These are phyloP conservation scores for Zygosaccharomyces pseudobailii DNA, from an alignment of 1,139 yeast genomes.

Conservation along the genomic window DNA sequence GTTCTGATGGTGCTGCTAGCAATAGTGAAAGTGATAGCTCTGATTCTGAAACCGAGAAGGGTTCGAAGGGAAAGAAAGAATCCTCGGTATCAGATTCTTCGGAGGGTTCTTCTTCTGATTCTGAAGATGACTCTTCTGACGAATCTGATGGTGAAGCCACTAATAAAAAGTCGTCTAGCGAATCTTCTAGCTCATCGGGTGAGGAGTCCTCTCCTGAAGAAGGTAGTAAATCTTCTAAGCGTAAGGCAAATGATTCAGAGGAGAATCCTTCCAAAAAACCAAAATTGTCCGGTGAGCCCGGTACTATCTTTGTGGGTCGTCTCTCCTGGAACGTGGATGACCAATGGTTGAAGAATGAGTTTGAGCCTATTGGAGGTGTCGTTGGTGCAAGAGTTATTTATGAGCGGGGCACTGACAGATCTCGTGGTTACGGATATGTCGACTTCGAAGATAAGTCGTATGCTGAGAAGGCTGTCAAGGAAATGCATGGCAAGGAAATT, in stretches of 20 bases:
- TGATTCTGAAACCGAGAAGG: conserved; percentile 23
- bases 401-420: conserved; percentile 88
- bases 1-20: conserved; percentile 24
- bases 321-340: conserved; percentile 97
- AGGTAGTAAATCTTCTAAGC: conserved; percentile 32
- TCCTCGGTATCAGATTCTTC: conserved; percentile 9
- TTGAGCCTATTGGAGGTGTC: conserved; percentile 79
- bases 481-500: conserved; percentile 86
- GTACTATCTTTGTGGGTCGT: conserved; percentile 93
- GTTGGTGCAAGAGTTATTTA: conserved; percentile 84
- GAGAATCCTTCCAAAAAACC: conserved; percentile 42
- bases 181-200: conserved; percentile 7
- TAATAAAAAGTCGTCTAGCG: conserved; percentile 7
- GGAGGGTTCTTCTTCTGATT: conserved; percentile 25
- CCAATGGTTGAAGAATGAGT: conserved; percentile 85
- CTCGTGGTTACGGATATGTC: conserved; percentile 97
- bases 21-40: conserved; percentile 17
- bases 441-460: conserved; percentile 72
- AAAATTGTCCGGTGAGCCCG: conserved; percentile 49
- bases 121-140: conserved; percentile 18
- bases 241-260: conserved; percentile 37
- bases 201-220: conserved; percentile 13
- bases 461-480: conserved; percentile 86
- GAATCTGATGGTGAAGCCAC: conserved; percentile 19
- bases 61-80: neutral